Evolutionary conservation across 805 yeast genomes (phyloP), one percentile per base, ranked within the genome.

Genomic region (Candida sphagnicola): DNA sequence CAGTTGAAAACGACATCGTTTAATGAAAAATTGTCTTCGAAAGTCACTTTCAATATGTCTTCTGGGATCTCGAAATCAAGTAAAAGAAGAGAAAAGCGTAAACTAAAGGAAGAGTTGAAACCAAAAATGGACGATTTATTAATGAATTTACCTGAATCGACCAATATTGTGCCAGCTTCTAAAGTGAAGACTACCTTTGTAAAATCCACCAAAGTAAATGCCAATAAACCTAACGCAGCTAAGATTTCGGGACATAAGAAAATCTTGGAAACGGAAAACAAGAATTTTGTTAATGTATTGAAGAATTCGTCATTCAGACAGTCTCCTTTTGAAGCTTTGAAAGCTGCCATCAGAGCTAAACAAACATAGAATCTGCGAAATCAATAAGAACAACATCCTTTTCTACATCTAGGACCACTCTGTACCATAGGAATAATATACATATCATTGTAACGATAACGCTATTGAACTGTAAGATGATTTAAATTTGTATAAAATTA

Each of bases 81-180:
- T 0, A 44, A 73, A 3, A 72, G 87, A 53, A 72, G 87, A 47
- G 80, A 81, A 49, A 77, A 85, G 46, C 67, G 75, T 46, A 75
- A 72, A 49, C 67, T 70, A 35, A 75, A 74, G 49, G 84, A 82
- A 40, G 77, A 80, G 47, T 62, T 85, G 43, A 76, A 75, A 49
- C 87, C 90, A 4, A 74, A 79, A 50, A 72, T 85, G 76, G 67
- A 72, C 38, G 93, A 85, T 47, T 59, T 85, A 32, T 62, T 80
- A 39, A 65, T 65, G 19, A 77, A 75, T 13, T 63, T 85, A 37
- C 70, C 70, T 2, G 73, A 68, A 16, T 15, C 31, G 4, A 40
- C 56, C 14, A 50, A 47, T 16, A 35, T 49, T 14, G 53, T 51
- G 5, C 42, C 47, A 4, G 18, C 41, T 11, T 18, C 40, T 21